A percentile compares a stretch with the other conserved stretches of the same genome.
phyloP scores from a whole-genome alignment of 192 early-diverging fungal species.

The Linnemannia zychae region DNA sequence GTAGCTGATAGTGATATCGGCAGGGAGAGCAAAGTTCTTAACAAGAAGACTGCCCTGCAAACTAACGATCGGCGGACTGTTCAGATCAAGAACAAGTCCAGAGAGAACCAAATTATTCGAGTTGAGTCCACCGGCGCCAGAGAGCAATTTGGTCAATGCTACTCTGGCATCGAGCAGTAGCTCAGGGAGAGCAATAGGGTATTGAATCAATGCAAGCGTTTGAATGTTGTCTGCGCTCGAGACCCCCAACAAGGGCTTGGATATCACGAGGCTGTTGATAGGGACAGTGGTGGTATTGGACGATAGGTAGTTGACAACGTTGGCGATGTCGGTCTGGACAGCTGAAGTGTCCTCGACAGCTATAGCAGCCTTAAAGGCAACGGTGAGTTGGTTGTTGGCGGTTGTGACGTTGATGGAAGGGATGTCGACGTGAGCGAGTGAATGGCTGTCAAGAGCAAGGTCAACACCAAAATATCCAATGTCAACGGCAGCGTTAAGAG shows the following conservation, averaged over 20 bases:
- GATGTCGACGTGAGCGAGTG: slow-evolving; percentile 40
- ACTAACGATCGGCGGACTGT: slow-evolving; percentile 39
- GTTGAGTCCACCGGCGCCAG: slow-evolving; percentile 40
- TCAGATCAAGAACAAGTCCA: slow-evolving; percentile 42
- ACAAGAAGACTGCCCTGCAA: slow-evolving; percentile 31
- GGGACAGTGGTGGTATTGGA: slow-evolving; percentile 29
- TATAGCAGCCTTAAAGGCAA: slow-evolving; percentile 31
- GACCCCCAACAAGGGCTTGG: slow-evolving; percentile 39
- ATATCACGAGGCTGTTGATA: slow-evolving; percentile 30
- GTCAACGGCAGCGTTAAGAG: slow-evolving; percentile 46
- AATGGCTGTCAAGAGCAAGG: slow-evolving; percentile 40
- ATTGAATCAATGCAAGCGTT: slow-evolving; percentile 32
- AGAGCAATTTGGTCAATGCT: slow-evolving; percentile 26
- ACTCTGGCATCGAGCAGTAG: slow-evolving; percentile 24
- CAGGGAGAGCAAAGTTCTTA: slow-evolving; percentile 34
- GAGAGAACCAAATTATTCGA: slow-evolving; percentile 28
- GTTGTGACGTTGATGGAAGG: slow-evolving; percentile 46
- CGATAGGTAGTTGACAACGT: slow-evolving; percentile 39
- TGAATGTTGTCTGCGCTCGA: slow-evolving; percentile 42
- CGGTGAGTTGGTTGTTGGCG: slow-evolving; percentile 38
- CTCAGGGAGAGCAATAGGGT: slow-evolving; percentile 21
- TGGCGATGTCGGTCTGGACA: slow-evolving; percentile 45
- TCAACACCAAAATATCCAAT: slow-evolving; percentile 54
- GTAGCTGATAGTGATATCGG: slow-evolving; percentile 46
- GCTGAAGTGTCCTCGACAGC: slow-evolving; percentile 40